Percentiles rank a stretch among this genome's conserved stretches.
These are phyloP conservation scores for Teunomyces panamensis DNA, from an alignment of 805 yeast species.

Conservation along the genomic window DNA sequence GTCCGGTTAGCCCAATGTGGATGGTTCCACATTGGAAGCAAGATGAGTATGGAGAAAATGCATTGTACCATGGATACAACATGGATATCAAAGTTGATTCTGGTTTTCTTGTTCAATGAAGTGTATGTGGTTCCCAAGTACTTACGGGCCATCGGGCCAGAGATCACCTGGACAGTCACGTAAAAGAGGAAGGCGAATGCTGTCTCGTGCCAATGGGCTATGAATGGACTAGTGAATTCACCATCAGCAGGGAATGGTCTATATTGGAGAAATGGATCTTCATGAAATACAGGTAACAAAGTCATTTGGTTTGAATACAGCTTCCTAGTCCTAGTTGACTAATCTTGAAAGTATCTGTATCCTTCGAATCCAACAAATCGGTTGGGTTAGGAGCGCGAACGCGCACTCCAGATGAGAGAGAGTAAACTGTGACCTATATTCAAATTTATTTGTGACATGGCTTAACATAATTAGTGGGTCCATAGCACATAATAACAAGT, in stretches of 20 bases:
- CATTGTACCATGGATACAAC: conserved; percentile 86
- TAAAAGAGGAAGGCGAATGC: conserved; percentile 59
- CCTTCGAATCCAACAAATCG: background rate
- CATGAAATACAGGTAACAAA: conserved; percentile 21
- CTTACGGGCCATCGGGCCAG: conserved; percentile 49
- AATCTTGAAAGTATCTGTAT: background rate
- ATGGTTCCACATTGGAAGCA: conserved; percentile 66
- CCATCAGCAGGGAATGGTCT: conserved; percentile 44
- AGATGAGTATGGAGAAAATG: conserved; percentile 53
- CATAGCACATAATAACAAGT: background rate
- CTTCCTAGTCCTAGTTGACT: background rate
- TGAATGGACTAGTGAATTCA: conserved; percentile 38
- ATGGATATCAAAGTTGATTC: conserved; percentile 84
- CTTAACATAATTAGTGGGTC: background rate
- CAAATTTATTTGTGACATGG: background rate
- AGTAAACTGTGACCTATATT: too few relatives aligned
- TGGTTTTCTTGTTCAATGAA: conserved; percentile 41
- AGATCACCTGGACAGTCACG: conserved; percentile 47
- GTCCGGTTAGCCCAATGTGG: conserved; percentile 37
- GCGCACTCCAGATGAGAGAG: background rate
- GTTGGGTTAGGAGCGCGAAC: background rate
- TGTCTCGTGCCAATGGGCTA: conserved; percentile 76
- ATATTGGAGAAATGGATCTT: conserved; percentile 44
- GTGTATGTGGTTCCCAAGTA: conserved; percentile 58
- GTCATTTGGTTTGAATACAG: conserved; percentile 8